phyloP scores from a whole-genome alignment of 352 stramenopile species.

The Phytophthora constricta region DNA sequence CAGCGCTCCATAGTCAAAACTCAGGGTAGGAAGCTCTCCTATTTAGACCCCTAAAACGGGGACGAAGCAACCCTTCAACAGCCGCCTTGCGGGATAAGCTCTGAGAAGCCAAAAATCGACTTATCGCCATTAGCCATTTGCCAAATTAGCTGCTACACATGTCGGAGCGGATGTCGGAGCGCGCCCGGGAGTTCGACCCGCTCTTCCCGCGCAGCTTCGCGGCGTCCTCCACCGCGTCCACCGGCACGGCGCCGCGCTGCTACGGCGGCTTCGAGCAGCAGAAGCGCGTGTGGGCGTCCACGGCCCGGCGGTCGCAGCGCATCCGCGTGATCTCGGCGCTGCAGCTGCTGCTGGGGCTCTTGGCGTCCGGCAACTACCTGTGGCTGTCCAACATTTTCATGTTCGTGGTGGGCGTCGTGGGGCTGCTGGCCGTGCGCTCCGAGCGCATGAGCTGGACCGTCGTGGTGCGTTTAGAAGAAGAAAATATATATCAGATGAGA shows the following conservation, averaged over 20 bases:
- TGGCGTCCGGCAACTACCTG: slow-evolving; percentile 74
- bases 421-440: slow-evolving; percentile 71
- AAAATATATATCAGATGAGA: slow-evolving; percentile 14
- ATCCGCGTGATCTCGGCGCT: slow-evolving; percentile 67
- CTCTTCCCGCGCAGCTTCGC: slow-evolving; percentile 44
- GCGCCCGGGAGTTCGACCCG: slow-evolving; percentile 44
- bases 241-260: slow-evolving; percentile 43
- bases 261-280: slow-evolving; percentile 85
- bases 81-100: too few relatives aligned
- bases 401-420: slow-evolving; percentile 68
- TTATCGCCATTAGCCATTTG: neutral
- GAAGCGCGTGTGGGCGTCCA: slow-evolving; percentile 75
- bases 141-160: neutral
- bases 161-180: slow-evolving; percentile 22
- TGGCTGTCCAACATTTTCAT: slow-evolving; percentile 83
- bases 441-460: slow-evolving; percentile 84
- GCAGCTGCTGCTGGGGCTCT: slow-evolving; percentile 64
- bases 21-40: too few relatives aligned
- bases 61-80: too few relatives aligned
- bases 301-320: slow-evolving; percentile 64
- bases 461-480: slow-evolving; percentile 53
- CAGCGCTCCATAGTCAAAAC: too few relatives aligned
- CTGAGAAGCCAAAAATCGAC: too few relatives aligned
- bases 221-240: slow-evolving; percentile 42
- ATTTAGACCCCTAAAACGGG: too few relatives aligned